phyloP scores from a whole-genome alignment of 345 rosid genomes.

The Alliaria petiolata region DNA sequence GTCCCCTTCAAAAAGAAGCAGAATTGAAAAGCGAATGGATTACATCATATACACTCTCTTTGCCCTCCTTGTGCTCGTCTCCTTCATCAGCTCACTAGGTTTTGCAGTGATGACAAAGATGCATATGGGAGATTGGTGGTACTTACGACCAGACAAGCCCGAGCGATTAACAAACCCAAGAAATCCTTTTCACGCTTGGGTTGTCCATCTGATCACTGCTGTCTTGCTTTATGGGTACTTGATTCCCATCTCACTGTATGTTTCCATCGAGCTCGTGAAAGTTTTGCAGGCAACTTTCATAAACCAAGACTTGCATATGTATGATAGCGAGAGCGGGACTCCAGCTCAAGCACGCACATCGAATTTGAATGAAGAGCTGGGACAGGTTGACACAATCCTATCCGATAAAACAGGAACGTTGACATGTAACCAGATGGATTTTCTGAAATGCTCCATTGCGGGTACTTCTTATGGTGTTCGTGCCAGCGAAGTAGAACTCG shows the following conservation, averaged over 20 bases:
- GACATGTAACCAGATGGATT: conserved; percentile 86
- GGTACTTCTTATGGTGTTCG: conserved; percentile 59
- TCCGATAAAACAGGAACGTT: conserved; percentile 83
- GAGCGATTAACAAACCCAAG: conserved; percentile 41
- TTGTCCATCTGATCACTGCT: conserved; percentile 51
- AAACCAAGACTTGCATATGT: conserved; percentile 58
- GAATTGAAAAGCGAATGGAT: conserved; percentile 70
- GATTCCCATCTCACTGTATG: conserved; percentile 77
- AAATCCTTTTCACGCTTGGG: conserved; percentile 38
- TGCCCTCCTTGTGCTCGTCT: conserved; percentile 45
- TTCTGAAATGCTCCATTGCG: conserved; percentile 74
- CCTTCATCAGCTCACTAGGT: conserved; percentile 48
- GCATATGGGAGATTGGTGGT: conserved; percentile 62
- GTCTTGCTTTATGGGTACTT: conserved; percentile 64
- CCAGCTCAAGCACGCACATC: conserved; percentile 70
- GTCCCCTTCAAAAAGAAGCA: conserved; percentile 68
- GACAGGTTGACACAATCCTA: conserved; percentile 72
- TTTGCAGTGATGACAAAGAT: conserved; percentile 35
- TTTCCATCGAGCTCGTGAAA: conserved; percentile 72
- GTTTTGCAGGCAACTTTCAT: conserved; percentile 66
- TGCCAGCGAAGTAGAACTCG: conserved; percentile 58
- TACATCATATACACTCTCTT: conserved; percentile 59
- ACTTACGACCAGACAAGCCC: conserved; percentile 40
- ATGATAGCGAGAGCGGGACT: conserved; percentile 51
- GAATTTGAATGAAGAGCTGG: conserved; percentile 73